Percentiles rank a stretch among this genome's conserved stretches.
Conservation (phyloP, 257 asterid species). For the Craterostigma plantagineum region DNA sequence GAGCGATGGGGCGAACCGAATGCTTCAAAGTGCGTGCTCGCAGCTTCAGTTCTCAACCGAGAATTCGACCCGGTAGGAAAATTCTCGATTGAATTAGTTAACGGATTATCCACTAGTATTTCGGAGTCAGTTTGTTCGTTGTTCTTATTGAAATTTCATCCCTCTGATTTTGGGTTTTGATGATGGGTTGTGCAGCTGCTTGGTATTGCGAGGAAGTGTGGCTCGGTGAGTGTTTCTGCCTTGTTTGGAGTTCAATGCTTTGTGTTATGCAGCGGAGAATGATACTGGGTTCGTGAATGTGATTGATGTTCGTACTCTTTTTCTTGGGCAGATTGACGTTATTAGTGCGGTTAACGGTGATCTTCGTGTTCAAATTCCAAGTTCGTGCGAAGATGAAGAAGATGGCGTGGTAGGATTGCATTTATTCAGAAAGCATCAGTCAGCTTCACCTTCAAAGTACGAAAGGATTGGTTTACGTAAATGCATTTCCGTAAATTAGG, state of each 20-base stretch:
- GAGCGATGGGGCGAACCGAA: constrained; percentile 89
- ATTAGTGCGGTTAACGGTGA: constrained; percentile 60
- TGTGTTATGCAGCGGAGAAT: not conserved
- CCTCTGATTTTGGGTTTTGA: constrained; percentile 12
- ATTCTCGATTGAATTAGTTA: not conserved
- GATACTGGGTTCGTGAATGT: constrained; percentile 6
- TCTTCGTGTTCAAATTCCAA: constrained; percentile 31
- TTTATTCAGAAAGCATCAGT: constrained; percentile 34
- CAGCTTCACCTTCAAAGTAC: constrained; percentile 45
- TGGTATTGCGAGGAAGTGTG: constrained; percentile 63
- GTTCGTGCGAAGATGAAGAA: constrained; percentile 26
- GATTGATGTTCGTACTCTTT: constrained; percentile 6
- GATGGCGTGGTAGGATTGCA: constrained; percentile 45
- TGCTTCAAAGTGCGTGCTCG: constrained; percentile 44
- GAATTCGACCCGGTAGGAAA: constrained; percentile 61
- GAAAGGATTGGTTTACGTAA: not conserved
- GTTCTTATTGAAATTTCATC: constrained; percentile 11
- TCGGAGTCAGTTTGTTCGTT: not conserved
- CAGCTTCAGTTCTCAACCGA: constrained; percentile 49
- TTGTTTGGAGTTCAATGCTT: not conserved
- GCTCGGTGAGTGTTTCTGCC: constrained; percentile 37
- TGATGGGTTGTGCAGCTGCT: constrained; percentile 39
- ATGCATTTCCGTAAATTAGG: not conserved
- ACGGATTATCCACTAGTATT: not conserved
- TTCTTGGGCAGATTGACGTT: constrained; percentile 51